These are phyloP conservation scores for Jaapia argillacea DNA, from an alignment of 768 basidiomycete species.

Conservation along the genomic window DNA sequence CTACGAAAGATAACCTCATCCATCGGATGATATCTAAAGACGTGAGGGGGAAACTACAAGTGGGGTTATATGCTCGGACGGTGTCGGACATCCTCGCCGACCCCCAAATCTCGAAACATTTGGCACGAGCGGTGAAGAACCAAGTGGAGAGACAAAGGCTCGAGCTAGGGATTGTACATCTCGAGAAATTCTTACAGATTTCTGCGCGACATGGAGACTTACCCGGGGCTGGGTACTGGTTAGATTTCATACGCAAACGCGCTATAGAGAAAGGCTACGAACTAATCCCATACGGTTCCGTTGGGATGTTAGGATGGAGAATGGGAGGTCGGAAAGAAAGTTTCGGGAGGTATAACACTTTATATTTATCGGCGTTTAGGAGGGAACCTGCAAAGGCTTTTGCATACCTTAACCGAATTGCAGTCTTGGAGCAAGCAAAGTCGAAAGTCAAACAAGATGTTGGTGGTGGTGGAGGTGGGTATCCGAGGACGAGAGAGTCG, in stretches of 20 bases:
- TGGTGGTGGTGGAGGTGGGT: not conserved
- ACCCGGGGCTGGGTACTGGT: slow-evolving; percentile 29
- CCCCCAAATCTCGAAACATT: slow-evolving; percentile 37
- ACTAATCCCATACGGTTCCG: slow-evolving; percentile 4
- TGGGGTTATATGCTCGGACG: slow-evolving; percentile 30
- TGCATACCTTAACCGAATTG: slow-evolving; percentile 32
- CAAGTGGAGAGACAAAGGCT: slow-evolving; percentile 31
- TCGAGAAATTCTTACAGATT: slow-evolving; percentile 38
- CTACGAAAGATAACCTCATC: slow-evolving; percentile 14
- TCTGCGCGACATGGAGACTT: slow-evolving; percentile 35
- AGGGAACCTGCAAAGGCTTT: slow-evolving; percentile 34
- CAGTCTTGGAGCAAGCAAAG: slow-evolving; percentile 13
- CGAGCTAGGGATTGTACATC: slow-evolving; percentile 30
- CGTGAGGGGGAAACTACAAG: slow-evolving; percentile 27
- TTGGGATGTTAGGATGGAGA: too few species aligned
- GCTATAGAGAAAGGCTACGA: not conserved
- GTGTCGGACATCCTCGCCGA: slow-evolving; percentile 37
- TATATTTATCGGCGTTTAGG: slow-evolving; percentile 31
- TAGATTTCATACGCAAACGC: slow-evolving; percentile 25
- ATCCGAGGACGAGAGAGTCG: not conserved
- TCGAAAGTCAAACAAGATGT: not conserved
- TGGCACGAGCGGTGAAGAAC: slow-evolving; percentile 35
- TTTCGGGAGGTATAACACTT: too few species aligned
- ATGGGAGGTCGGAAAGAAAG: too few species aligned
- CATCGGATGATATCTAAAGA: slow-evolving; percentile 2